Evolutionary conservation across 106 monocot genomes (phyloP), one percentile per base, ranked within the genome.

Genomic region (Apostasia shenzhenica): DNA sequence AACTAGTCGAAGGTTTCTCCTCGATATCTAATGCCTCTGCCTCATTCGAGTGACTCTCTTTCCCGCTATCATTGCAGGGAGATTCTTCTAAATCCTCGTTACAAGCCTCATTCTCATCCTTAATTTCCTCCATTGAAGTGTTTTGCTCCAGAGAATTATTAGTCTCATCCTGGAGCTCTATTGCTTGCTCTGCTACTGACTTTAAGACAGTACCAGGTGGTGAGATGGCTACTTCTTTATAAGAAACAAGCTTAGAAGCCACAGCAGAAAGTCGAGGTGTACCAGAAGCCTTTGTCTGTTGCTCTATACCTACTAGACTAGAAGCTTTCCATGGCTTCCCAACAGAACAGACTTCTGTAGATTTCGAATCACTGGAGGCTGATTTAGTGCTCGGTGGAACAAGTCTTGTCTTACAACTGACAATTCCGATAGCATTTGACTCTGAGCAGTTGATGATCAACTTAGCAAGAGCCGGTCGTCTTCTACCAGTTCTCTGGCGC

Each of bases 201-300:
- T 86, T 97, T 57, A 97, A 71, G 45, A 97, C 70, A 45, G 95
- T 89, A 11, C 95, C 91, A 64, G 95, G 95, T 59, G 95, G 95
- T 65, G 92, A 89, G 6, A 87, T 66, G 8, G 92, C 95, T 63
- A 97, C 95, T 74, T 85, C 89, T 81, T 92, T 97, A 78, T 97
- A 97, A 47, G 95, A 89, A 8, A 89, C 74, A 48, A 71, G 78
- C 61, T 87, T 92, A 68, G 84, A 86, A 69, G 88, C 86, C 58
- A 86, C 83, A 11, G 72, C 46, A 41, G 70, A 50, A 5, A 86
- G 59, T 48, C 84, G 84, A 41, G 51, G 62, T 1, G 61, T 67
- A 54, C 43, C 67, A 68, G 76, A 54, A 42, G 59, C 66, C 61
- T 75, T 82, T 40, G 14, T 45, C 54, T 55, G 54, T 48, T 71